Conservation (phyloP, 2,329 filamentous ascomycete species). For the Thielaviopsis populi region DNA sequence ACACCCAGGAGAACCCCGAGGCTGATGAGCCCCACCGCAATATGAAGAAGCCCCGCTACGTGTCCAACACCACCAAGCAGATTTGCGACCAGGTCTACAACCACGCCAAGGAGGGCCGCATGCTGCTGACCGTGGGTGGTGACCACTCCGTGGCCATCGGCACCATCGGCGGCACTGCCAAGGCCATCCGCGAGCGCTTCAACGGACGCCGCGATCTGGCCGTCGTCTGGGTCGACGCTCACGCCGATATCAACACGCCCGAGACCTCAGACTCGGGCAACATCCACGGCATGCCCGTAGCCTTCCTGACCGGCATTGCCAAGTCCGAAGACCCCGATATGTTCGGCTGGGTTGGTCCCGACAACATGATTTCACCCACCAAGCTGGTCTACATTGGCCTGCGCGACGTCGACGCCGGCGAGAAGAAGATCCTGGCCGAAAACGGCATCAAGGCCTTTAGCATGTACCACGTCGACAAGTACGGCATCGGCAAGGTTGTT, state of each 20-base stretch:
- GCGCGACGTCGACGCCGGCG: slow-evolving; percentile 78
- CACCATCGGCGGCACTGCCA: slow-evolving; percentile 73
- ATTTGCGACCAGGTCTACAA: slow-evolving; percentile 76
- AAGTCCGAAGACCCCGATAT: slow-evolving; percentile 59
- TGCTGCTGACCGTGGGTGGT: slow-evolving; percentile 85
- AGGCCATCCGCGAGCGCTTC: slow-evolving; percentile 70
- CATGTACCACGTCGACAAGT: slow-evolving; percentile 95
- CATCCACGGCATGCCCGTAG: slow-evolving; percentile 94
- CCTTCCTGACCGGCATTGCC: slow-evolving; percentile 77
- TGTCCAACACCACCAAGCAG: slow-evolving; percentile 68
- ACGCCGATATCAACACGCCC: slow-evolving; percentile 94
- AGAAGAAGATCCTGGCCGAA: slow-evolving; percentile 83
- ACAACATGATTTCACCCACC: slow-evolving; percentile 52
- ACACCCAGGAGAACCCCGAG: slow-evolving; percentile 56
- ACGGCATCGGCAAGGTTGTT: slow-evolving; percentile 90
- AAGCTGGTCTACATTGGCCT: slow-evolving; percentile 97
- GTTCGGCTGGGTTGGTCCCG: slow-evolving; percentile 78
- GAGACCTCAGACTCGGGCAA: slow-evolving; percentile 83
- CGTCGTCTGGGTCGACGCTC: slow-evolving; percentile 97
- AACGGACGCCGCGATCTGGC: slow-evolving; percentile 59
- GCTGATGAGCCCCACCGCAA: slow-evolving; percentile 65
- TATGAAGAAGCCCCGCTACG: slow-evolving; percentile 88
- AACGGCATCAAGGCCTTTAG: slow-evolving; percentile 89
- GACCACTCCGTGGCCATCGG: slow-evolving; percentile 96
- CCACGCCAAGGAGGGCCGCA: slow-evolving; percentile 66